Evolutionary conservation across 2,329 filamentous ascomycete species (phyloP).

Genomic region (Onygenales sp.): DNA sequence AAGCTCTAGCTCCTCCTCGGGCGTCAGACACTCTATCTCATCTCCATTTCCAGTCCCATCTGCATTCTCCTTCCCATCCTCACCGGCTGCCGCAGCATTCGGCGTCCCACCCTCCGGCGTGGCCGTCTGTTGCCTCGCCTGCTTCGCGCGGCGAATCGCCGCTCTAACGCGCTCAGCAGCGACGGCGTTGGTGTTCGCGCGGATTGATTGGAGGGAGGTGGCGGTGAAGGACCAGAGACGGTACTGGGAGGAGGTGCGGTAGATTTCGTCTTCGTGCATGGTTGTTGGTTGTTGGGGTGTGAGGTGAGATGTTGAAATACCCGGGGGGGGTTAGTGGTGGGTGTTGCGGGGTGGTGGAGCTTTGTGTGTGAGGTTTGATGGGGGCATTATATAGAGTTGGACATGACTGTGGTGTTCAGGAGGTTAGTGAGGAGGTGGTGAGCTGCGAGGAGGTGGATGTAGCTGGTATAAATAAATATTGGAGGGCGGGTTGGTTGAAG

Average conservation of each 20-base stretch:
- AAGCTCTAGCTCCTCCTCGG: slow-evolving; percentile 72
- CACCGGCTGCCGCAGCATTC: slow-evolving; percentile 20
- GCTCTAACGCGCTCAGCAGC: slow-evolving; percentile 60
- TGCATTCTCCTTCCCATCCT: slow-evolving; percentile 19
- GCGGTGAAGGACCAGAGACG: slow-evolving; percentile 87
- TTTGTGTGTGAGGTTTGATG: no score
- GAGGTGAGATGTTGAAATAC: not conserved
- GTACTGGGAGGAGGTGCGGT: slow-evolving; percentile 82
- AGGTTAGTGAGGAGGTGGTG: no score
- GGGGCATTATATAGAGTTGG: no score
- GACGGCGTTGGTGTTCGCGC: slow-evolving; percentile 67
- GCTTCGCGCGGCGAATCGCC: slow-evolving; percentile 43
- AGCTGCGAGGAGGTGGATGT: no score
- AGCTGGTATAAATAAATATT: no score
- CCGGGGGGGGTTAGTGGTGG: no score
- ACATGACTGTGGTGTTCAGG: no score
- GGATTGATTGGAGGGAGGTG: slow-evolving; percentile 58
- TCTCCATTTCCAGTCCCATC: slow-evolving; percentile 18
- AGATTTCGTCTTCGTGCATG: slow-evolving; percentile 86
- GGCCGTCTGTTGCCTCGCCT: slow-evolving; percentile 16
- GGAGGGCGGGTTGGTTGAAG: no score
- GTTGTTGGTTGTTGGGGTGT: not conserved
- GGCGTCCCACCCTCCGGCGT: slow-evolving; percentile 22
- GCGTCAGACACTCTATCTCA: slow-evolving; percentile 67
- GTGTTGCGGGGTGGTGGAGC: no score